These are phyloP conservation scores for Alternaria alternata DNA, from an alignment of 2,329 filamentous ascomycete species.

Conservation along the genomic window DNA sequence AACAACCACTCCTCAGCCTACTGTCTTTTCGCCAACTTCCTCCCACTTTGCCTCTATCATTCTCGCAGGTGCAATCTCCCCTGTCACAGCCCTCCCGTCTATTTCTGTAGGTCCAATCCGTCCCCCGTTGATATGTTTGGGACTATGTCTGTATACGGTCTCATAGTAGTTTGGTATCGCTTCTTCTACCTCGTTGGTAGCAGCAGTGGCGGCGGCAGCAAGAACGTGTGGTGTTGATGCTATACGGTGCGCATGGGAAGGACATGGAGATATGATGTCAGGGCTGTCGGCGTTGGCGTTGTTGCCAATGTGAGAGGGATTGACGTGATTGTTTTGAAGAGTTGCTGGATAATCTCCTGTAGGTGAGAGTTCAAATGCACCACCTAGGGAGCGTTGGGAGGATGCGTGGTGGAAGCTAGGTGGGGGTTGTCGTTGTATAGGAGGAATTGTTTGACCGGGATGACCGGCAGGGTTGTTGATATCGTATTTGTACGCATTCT, in stretches of 20 bases:
- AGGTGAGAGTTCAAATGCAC: slow-evolving; percentile 3
- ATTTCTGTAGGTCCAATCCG: neutral
- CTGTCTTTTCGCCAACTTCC: slow-evolving; percentile 1
- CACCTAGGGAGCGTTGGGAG: neutral
- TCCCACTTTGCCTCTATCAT: neutral
- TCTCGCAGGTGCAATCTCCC: neutral
- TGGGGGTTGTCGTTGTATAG: neutral
- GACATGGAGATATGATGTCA: neutral
- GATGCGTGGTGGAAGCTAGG: neutral
- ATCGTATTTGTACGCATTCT: slow-evolving; percentile 5
- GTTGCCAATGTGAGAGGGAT: neutral
- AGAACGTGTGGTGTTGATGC: neutral
- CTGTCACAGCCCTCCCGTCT: neutral
- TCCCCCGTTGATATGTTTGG: neutral
- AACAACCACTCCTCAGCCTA: neutral
- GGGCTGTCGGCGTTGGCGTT: neutral
- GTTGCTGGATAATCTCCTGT: neutral
- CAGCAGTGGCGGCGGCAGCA: neutral
- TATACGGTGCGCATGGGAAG: neutral
- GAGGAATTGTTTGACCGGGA: neutral
- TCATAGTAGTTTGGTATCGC: slow-evolving; percentile 15
- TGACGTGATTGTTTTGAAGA: neutral
- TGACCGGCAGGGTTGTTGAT: slow-evolving; percentile 3
- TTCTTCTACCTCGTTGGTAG: neutral
- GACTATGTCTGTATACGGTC: neutral